These are phyloP conservation scores for Kluyveromyces lactis DNA, from an alignment of 805 yeast genomes.

Conservation along the genomic window DNA sequence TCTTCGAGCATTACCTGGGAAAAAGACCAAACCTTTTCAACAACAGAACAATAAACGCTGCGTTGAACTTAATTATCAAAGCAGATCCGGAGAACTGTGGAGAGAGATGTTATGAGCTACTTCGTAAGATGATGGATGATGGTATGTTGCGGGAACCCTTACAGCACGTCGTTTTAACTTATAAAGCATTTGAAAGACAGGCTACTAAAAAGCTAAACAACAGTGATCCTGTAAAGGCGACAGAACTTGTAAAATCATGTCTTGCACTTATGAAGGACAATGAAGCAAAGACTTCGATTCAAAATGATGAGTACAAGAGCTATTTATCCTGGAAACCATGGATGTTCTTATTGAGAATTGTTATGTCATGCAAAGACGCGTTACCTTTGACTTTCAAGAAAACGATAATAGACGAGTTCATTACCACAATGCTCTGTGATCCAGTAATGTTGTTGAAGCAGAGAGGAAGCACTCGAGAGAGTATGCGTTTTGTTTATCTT, in stretches of 20 bases:
- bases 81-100: slow-evolving; percentile 14
- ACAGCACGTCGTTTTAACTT: slow-evolving; percentile 16
- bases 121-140: slow-evolving; percentile 9
- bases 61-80: slow-evolving; percentile 9
- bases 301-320: slow-evolving; percentile 4
- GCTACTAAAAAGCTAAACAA: slow-evolving; percentile 13
- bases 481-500: slow-evolving; percentile 16
- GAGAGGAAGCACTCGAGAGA: slow-evolving; percentile 2
- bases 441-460: slow-evolving; percentile 5
- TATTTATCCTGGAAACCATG: slow-evolving; percentile 18
- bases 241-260: slow-evolving; percentile 9
- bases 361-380: slow-evolving; percentile 10
- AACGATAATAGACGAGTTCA: slow-evolving; percentile 13
- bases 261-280: slow-evolving; percentile 12
- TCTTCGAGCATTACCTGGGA: slow-evolving; percentile 7
- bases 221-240: slow-evolving; percentile 7
- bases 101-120: slow-evolving; percentile 10
- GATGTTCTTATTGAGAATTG: slow-evolving; percentile 19
- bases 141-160: slow-evolving; percentile 8
- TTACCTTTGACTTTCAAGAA: slow-evolving; percentile 7
- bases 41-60: not conserved
- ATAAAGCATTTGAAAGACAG: slow-evolving; percentile 20
- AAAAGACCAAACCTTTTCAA: slow-evolving; percentile 8
- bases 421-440: slow-evolving; percentile 13
- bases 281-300: slow-evolving; percentile 13